Evolutionary conservation across 495 filamentous ascomycete genomes (phyloP), one percentile per base, ranked within the genome.

Genomic region (Penicillium cinerascens): DNA sequence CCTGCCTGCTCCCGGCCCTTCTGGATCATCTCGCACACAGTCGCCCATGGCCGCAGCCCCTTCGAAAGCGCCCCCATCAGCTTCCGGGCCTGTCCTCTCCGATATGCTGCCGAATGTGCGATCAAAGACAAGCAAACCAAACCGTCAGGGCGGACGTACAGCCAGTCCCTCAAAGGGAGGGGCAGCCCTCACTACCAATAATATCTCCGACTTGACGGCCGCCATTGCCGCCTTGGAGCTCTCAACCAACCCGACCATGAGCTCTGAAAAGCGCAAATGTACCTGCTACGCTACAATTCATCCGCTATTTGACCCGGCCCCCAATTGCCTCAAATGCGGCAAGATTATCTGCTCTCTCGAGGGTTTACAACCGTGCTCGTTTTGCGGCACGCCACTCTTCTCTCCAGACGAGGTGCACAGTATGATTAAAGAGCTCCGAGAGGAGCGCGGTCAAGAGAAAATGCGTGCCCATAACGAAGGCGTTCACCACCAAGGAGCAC

Each of bases 281-380:
- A 85, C 82, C 60, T 98, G 93, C 72, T 87, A 90, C 53, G 93
- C 87, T 0, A 78, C 87, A 3, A 80, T 89, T 2, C 93, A 98
- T 60, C 88, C 95, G 4, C 76, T 96, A 9, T 84, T 96, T 10
- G 80, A 79, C 9, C 88, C 92, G 0, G 89, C 91, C 0, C 93
- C 95, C 3, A 98, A 97, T 65, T 98, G 93, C 56, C 74, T 93
- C 17, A 84, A 80, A 56, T 98, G 93, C 65, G 93, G 93, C 47
- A 96, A 97, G 68, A 90, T 98, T n/a, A 86, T 97, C 47, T 98
- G 93, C 68, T 82, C 95, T 11, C 88, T 95, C 59, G 91, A 98
- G 63, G 93, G 93, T 1, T 77, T 96, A 3, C 93, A 92, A 1
- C 93, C 93, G 1, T 98, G 93, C 65, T 97, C 93, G 6, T 97